A percentile compares a stretch with the other conserved stretches of the same genome.
These are phyloP conservation scores for Trichocladium antarcticum DNA, from an alignment of 495 filamentous ascomycete genomes.

Conservation along the genomic window DNA sequence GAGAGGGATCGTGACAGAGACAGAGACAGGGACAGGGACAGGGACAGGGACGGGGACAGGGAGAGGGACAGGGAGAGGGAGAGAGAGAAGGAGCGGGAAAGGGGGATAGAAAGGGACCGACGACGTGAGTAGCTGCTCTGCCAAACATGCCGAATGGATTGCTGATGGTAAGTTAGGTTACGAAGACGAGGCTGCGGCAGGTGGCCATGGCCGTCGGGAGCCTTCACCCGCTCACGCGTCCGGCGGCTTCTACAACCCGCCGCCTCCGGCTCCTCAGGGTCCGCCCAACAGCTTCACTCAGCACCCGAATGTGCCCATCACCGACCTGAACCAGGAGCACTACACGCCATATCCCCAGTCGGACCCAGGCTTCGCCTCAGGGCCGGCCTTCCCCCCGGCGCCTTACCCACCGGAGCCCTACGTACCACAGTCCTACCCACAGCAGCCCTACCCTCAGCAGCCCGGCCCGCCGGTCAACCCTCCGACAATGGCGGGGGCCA, in stretches of 20 bases:
- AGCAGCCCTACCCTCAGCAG: too few relatives aligned
- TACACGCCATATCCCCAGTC: conserved; percentile 26
- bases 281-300: conserved; percentile 28
- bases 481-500: conserved; percentile 6
- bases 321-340: conserved; percentile 26
- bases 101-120: conserved; percentile 34
- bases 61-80: conserved; percentile 15
- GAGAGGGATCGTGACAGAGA: conserved; percentile 14
- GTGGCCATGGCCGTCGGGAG: conserved; percentile 27
- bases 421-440: too few relatives aligned
- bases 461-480: conserved; percentile 23
- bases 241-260: conserved; percentile 41
- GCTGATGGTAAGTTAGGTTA: conserved; percentile 25
- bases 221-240: conserved; percentile 44
- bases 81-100: conserved; percentile 10
- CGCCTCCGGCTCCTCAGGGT: conserved; percentile 10
- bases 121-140: conserved; percentile 18
- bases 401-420: background rate
- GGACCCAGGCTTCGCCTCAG: conserved; percentile 24
- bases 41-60: conserved; percentile 15
- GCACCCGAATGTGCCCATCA: conserved; percentile 28
- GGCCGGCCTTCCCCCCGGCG: conserved; percentile 2
- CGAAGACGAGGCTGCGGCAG: conserved; percentile 29
- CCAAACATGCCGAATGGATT: conserved; percentile 4
- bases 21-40: conserved; percentile 9